Evolutionary conservation across 2,329 filamentous ascomycete genomes (phyloP), one percentile per base, ranked within the genome.

Genomic region (Catunica adiposa): DNA sequence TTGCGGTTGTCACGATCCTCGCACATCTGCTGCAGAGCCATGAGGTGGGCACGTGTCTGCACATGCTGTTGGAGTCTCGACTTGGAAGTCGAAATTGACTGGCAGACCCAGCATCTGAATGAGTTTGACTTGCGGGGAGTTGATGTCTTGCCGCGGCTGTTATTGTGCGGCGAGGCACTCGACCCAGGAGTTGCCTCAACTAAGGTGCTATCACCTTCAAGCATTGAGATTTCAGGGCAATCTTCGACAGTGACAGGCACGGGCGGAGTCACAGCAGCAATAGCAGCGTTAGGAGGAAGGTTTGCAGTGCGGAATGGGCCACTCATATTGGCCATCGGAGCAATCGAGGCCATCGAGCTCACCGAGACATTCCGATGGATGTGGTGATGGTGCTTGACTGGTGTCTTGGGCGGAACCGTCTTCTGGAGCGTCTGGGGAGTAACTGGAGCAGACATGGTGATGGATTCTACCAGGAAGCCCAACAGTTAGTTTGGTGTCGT

Each of bases 161-260:
- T 44, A 47, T 5, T n/a, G n/a, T 22, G 1, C 8, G 7, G 15
- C 20, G 46, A 11, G 40, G 29, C 1, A 15, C 22, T 5, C 29
- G 29, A 34, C 29, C 29, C 29, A 37, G 47, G 22, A 7, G 56
- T 44, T 3, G 25, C 37, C 7, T 48, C 53, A 23, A 58, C 56
- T 7, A 58, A 40, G 2, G 56, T 58, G n/a, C 37, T 52, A 17
- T 58, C 56, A 20, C 53, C 52, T 17, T 55, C 47, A 44, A 31
- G n/a, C 29, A 50, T 37, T 11, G 50, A 47, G 22, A 23, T 25
- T 8, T 50, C 53, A 55, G 15, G 26, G 42, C 47, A 37, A 8
- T 48, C 42, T 17, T 38, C 9, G 22, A 4, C 50, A 17, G 8
- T 31, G 15, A 44, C 26, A 40, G 29, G 29, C 29, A 34, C 11